Evolutionary conservation across 2,329 filamentous ascomycete species (phyloP).

Genomic region (Colletotrichum costaricense): DNA sequence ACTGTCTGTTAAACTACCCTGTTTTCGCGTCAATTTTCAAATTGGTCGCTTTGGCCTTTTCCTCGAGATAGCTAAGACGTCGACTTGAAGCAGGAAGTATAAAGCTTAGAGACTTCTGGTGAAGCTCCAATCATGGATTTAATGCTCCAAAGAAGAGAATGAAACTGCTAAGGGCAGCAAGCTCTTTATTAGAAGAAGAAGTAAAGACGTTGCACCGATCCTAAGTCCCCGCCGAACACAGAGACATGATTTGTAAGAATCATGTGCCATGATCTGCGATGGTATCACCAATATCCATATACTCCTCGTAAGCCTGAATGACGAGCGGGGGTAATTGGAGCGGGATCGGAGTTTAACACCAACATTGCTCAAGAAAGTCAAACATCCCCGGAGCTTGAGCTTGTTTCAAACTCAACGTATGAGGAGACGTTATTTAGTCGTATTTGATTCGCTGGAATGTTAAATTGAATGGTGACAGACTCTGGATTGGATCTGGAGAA

Average conservation of each 20-base stretch:
- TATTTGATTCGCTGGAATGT: not conserved
- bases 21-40: too few species aligned
- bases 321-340: not conserved
- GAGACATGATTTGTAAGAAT: not conserved
- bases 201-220: not conserved
- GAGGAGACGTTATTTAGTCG: not conserved
- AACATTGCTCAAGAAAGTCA: not conserved
- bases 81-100: too few species aligned
- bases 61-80: too few species aligned
- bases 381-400: not conserved
- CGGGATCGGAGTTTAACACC: not conserved
- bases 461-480: not conserved
- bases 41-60: too few species aligned
- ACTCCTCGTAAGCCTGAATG: not conserved
- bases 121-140: too few species aligned
- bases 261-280: not conserved
- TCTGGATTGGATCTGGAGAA: not conserved
- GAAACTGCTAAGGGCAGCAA: not conserved
- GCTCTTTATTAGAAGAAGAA: not conserved
- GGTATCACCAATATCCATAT: not conserved
- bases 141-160: too few species aligned
- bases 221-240: not conserved
- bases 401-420: not conserved
- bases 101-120: too few species aligned
- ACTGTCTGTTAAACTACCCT: rapidly evolving